These are phyloP conservation scores for Ochetophila trinervis DNA, from an alignment of 306 rosid genomes.

Conservation along the genomic window DNA sequence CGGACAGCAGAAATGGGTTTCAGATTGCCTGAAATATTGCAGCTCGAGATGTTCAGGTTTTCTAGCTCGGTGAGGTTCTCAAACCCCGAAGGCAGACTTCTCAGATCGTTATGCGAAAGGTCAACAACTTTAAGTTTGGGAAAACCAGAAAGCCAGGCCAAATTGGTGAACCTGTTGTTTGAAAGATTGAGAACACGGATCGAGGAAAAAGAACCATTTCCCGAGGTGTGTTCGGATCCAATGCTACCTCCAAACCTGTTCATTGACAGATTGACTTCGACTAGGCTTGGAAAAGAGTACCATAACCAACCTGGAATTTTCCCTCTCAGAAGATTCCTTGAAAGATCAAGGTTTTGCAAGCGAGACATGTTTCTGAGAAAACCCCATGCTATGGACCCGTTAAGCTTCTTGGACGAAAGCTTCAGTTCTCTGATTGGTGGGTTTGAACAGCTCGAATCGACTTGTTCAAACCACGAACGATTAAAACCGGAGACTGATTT, in stretches of 20 bases:
- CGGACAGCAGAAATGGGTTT: constrained; percentile 56
- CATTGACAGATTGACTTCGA: constrained; percentile 44
- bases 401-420: constrained; percentile 55
- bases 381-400: constrained; percentile 67
- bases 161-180: constrained; percentile 67
- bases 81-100: constrained; percentile 54
- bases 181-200: constrained; percentile 70
- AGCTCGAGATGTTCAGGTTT: constrained; percentile 58
- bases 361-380: constrained; percentile 52
- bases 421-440: constrained; percentile 32
- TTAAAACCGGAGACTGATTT: constrained; percentile 61
- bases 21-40: constrained; percentile 50
- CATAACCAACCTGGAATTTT: constrained; percentile 68
- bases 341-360: constrained; percentile 57
- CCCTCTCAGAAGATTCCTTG: constrained; percentile 63
- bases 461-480: constrained; percentile 37
- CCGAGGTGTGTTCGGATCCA: constrained; percentile 29
- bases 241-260: constrained; percentile 75
- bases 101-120: constrained; percentile 54
- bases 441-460: constrained; percentile 42
- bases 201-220: constrained; percentile 35
- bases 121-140: constrained; percentile 48
- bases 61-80: constrained; percentile 40
- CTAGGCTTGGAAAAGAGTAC: constrained; percentile 34
- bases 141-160: constrained; percentile 50